A percentile compares a stretch with the other conserved stretches of the same genome.
Evolutionary conservation across 176 grass and related monocot species (phyloP).

Genomic region (Oryza rufipogon): DNA sequence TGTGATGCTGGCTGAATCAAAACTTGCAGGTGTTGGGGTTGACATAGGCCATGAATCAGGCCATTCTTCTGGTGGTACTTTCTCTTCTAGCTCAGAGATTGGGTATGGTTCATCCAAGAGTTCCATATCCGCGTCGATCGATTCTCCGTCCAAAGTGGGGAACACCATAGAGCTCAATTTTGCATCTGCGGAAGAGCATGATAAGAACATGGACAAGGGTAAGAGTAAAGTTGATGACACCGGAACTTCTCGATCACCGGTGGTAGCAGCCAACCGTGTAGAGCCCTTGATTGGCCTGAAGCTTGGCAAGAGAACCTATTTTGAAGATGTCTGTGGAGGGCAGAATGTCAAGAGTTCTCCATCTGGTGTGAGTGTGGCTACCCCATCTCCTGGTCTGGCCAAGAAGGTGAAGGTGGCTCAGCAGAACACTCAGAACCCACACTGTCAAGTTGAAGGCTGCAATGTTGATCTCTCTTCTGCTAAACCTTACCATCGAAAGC

Average conservation of each 20-base stretch:
- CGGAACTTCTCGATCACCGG: slow-evolving; percentile 29
- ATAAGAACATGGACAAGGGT: slow-evolving; percentile 27
- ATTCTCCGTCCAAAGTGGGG: slow-evolving; percentile 47
- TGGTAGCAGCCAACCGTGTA: slow-evolving; percentile 39
- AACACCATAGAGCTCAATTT: slow-evolving; percentile 53
- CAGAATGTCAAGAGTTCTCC: slow-evolving; percentile 43
- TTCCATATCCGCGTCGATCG: slow-evolving; percentile 42
- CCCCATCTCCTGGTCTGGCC: slow-evolving; percentile 14
- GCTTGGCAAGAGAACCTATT: slow-evolving; percentile 70
- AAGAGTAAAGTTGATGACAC: slow-evolving; percentile 34
- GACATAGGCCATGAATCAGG: slow-evolving; percentile 28
- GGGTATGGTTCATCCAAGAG: slow-evolving; percentile 62
- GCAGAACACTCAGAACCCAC: slow-evolving; percentile 32
- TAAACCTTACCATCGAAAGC: slow-evolving; percentile 95
- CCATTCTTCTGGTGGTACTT: slow-evolving; percentile 42
- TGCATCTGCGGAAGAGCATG: slow-evolving; percentile 22
- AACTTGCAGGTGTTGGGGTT: slow-evolving; percentile 23
- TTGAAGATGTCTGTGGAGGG: slow-evolving; percentile 61
- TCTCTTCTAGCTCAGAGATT: slow-evolving; percentile 57
- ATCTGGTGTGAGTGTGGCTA: neutral
- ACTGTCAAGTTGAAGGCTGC: slow-evolving; percentile 96
- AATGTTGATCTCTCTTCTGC: slow-evolving; percentile 70
- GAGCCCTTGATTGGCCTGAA: slow-evolving; percentile 61
- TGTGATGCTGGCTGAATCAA: slow-evolving; percentile 30
- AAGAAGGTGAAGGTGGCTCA: slow-evolving; percentile 58